These are phyloP conservation scores for Cladorrhinum sp. DNA, from an alignment of 2,329 filamentous ascomycete species.

Conservation along the genomic window DNA sequence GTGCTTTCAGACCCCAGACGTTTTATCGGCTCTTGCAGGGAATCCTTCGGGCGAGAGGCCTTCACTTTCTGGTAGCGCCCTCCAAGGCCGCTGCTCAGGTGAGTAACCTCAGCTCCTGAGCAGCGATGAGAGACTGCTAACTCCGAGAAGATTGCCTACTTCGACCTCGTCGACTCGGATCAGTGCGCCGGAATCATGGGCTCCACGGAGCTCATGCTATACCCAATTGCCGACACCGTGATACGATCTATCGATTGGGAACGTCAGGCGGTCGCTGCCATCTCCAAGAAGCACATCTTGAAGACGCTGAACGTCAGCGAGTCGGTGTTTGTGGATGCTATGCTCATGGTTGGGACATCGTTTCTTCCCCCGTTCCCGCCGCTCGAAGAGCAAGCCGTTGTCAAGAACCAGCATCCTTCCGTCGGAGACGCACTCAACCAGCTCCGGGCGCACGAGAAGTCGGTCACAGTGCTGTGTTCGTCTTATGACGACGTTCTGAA, in stretches of 20 bases:
- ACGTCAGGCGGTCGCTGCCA: constrained; percentile 56
- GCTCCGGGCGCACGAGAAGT: constrained; percentile 66
- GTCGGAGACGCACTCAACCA: constrained; percentile 77
- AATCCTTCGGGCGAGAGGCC: constrained; percentile 63
- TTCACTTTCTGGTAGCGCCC: constrained; percentile 80
- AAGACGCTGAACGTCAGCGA: constrained; percentile 64
- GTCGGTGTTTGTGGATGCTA: constrained; percentile 76
- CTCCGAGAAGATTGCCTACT: constrained; percentile 65
- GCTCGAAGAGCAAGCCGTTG: constrained; percentile 58
- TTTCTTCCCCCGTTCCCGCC: constrained; percentile 79
- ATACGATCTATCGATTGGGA: constrained; percentile 68
- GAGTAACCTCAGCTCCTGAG: constrained; percentile 28
- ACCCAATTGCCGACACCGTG: constrained; percentile 75
- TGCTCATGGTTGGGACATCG: constrained; percentile 77
- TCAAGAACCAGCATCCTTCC: constrained; percentile 55
- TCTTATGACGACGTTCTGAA: constrained; percentile 78
- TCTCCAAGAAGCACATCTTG: constrained; percentile 68
- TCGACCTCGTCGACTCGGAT: constrained; percentile 64
- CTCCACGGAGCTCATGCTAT: constrained; percentile 79
- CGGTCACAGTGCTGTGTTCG: constrained; percentile 69
- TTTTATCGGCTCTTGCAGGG: constrained; percentile 75
- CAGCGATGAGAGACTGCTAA: constrained; percentile 4
- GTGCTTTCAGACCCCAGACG: constrained; percentile 67
- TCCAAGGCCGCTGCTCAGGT: constrained; percentile 88
- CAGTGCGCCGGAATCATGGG: constrained; percentile 78